Evolutionary conservation across 371 early-diverging fungal genomes (phyloP).

Genomic region (Mucor circinelloides): DNA sequence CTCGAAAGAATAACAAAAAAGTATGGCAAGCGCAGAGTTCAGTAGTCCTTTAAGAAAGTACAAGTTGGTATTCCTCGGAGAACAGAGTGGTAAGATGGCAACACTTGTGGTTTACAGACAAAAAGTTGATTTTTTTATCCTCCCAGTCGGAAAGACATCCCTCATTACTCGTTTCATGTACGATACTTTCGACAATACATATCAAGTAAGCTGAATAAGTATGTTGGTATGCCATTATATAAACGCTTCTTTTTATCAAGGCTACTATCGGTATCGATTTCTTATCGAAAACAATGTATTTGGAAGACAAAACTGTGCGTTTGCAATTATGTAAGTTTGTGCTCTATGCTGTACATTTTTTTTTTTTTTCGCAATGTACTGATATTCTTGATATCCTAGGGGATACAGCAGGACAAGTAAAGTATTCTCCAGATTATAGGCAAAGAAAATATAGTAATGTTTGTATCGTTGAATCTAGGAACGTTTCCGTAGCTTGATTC

Average conservation of each 20-base stretch:
- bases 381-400: constrained; percentile 30
- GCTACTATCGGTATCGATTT: constrained; percentile 99
- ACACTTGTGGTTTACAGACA: background rate
- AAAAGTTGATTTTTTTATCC: background rate
- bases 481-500: constrained; percentile 96
- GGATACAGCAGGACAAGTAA: constrained; percentile 99
- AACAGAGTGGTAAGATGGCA: constrained; percentile 87
- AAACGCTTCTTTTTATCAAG: constrained; percentile 32
- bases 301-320: constrained; percentile 95
- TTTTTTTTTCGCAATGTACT: background rate
- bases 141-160: constrained; percentile 98
- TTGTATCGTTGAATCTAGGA: constrained; percentile 57
- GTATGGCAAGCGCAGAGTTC: constrained; percentile 38
- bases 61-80: constrained; percentile 95
- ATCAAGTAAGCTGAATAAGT: constrained; percentile 67
- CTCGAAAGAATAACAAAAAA: background rate
- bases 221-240: background rate
- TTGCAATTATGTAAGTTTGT: constrained; percentile 82
- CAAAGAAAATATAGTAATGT: background rate
- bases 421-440: background rate
- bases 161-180: constrained; percentile 99
- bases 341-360: too few species aligned
- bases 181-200: constrained; percentile 97
- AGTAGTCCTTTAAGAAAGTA: constrained; percentile 80
- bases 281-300: constrained; percentile 97